A percentile compares a stretch with the other conserved stretches of the same genome.
phyloP scores from a whole-genome alignment of 306 rosid genomes.

The Parietaria judaica region DNA sequence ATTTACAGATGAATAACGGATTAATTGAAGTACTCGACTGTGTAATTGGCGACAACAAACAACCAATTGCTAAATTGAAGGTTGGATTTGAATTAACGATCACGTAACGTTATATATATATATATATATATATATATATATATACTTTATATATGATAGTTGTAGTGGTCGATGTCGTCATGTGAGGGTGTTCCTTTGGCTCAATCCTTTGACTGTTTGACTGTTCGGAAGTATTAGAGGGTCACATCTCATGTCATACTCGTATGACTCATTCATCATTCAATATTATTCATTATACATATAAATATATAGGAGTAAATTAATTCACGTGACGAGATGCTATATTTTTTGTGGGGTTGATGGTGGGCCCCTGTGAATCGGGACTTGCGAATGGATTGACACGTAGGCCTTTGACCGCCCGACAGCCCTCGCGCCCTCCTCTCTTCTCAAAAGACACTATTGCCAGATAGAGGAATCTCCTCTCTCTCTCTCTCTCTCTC shows the following conservation, averaged over 20 bases:
- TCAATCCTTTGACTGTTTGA: not conserved
- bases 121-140: not conserved
- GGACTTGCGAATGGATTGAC: constrained; percentile 30
- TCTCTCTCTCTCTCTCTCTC: not conserved
- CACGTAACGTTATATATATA: no score
- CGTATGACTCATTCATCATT: no score
- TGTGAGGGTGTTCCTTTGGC: not conserved
- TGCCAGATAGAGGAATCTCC: constrained; percentile 41
- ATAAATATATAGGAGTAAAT: no score
- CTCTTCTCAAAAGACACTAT: constrained; percentile 40
- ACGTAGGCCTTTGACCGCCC: constrained; percentile 29
- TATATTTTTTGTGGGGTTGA: constrained; percentile 12
- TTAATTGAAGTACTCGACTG: no score
- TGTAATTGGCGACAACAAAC: no score
- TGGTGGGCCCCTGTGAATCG: not conserved
- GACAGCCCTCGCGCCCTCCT: constrained; percentile 30
- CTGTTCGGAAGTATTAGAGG: not conserved
- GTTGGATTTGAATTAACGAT: no score
- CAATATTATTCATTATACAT: no score
- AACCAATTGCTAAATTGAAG: no score
- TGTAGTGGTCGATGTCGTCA: not conserved
- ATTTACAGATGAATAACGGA: no score
- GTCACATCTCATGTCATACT: no score
- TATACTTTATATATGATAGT: not conserved
- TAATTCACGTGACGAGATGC: constrained; percentile 61